Base-by-base conservation (phyloP, 2,329 filamentous ascomycete genomes). In the Epichloe festucae region DNA sequence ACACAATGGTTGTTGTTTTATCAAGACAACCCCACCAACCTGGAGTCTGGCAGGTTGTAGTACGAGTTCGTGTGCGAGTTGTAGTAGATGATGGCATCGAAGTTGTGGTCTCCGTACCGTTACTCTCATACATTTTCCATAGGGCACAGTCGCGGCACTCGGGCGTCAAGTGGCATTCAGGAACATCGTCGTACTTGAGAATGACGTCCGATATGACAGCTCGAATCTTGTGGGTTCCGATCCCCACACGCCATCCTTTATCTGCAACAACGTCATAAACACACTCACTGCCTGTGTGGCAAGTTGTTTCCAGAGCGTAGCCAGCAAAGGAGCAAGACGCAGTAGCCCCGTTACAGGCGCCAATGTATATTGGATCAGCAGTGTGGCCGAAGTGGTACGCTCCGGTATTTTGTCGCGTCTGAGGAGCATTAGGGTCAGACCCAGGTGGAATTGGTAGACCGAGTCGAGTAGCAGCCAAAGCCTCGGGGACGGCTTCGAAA, bases 121-220 rank as follows among this genome's bases (percentile, higher is more conserved):
- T 96, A 65, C 89, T 95, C 67, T 90, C 85, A 63, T 88, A 94
- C 74, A 89, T 95, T 62, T 95, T 94, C 93, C 93, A 97, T 52
- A 85, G 82, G 53, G 81, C 87, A 62, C 91, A 97, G 65, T 98
- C 93, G 41, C 86, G 81, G 64, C 93, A 97, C 49, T 89, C 84
- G 21, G 81, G 76, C 6, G 91, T 90, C 34, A 77, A 74, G 50
- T 77, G 78, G 67, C 93, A 97, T 57, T 79, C 71, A 0, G 93
- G 86, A 0, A 94, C 87, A 3, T 75, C 71, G 55, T 94, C 85
- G 62, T 97, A 97, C 59, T 82, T 83, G 61, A 85, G 76, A 55
- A 97, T 77, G 3, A 98, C 87, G 64, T 95, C 87, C 53, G 82
- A 79, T 61, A 98, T 96, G 45, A 96, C 90, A 34, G 79, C 81